Base-by-base conservation (phyloP, 2,329 filamentous ascomycete genomes). In the Sphaerulina musiva region DNA sequence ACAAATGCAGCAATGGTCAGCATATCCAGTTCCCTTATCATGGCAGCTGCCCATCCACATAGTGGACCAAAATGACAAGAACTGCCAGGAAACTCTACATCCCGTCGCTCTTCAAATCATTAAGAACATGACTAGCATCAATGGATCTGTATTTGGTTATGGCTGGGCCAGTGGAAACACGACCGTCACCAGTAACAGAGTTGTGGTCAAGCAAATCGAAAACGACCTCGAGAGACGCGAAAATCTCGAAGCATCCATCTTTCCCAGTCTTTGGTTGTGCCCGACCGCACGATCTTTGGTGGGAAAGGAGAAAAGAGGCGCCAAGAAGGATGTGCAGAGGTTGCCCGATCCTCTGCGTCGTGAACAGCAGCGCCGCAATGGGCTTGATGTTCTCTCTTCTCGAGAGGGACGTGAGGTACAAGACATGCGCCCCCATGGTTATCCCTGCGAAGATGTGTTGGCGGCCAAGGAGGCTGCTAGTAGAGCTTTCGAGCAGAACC, bases 101-200 rank as follows among this genome's bases (percentile, higher is more conserved):
- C 57, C 65, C 1, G 69, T 72, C 11, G 73, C 79, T 10, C 70
- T 62, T 40, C 72, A 64, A 60, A 76, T 77, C 49, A 74, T 66
- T 4, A 61, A 73, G 7, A 71, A 74, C 5, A 72, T 87, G 48
- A 82, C 79, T 0, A 70, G 75, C 10, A 81, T 87, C 53, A 89
- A 88, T 62, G 71, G 77, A n/a, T 83, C 84, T 17, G 85, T 89
- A 7, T 88, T 90, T 64, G 73, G 86, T 49, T 83, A 83, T 64
- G 86, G 86, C 12, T 91, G 87, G 87, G 76, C 76, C 8, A 71
- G 74, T 7, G 73, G 77, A 0, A 66, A 79, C 26, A 86, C 84
- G 1, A 90, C 86, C 0, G 71, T 91, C 48, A 88, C 85, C 2
- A 85, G 83, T 57, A 90, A 91, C 65, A 77, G 80, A 20, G 80